These are phyloP conservation scores for Saccharata proteae DNA, from an alignment of 2,329 filamentous ascomycete genomes.

Conservation along the genomic window DNA sequence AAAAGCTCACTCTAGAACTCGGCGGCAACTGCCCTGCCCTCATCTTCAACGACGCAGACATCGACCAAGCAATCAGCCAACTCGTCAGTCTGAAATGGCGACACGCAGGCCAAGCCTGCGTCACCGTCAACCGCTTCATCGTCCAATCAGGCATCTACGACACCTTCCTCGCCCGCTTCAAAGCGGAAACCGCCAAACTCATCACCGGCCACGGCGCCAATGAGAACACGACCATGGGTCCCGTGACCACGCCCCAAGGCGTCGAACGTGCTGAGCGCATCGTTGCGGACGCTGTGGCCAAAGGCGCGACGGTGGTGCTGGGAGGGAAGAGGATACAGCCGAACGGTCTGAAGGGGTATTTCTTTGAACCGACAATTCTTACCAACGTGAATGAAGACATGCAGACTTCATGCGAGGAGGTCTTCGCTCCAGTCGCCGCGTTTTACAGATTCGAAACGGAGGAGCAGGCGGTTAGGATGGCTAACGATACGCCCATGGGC, in stretches of 20 bases:
- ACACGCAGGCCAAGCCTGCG: constrained; percentile 53
- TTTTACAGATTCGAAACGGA: constrained; percentile 55
- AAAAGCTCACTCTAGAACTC: constrained; percentile 53
- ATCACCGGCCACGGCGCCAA: constrained; percentile 50
- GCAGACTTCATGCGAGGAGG: constrained; percentile 46
- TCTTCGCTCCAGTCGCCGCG: constrained; percentile 52
- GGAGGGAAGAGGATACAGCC: constrained; percentile 42
- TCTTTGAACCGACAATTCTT: constrained; percentile 58
- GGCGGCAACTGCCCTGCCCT: constrained; percentile 55
- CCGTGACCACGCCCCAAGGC: constrained; percentile 43
- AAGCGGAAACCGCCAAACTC: constrained; percentile 40
- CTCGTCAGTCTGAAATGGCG: constrained; percentile 41
- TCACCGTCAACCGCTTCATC: constrained; percentile 54
- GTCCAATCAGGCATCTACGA: constrained; percentile 53
- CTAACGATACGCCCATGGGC: constrained; percentile 53
- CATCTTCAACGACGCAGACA: constrained; percentile 52
- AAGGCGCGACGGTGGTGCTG: constrained; percentile 50
- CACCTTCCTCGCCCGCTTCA: constrained; percentile 41
- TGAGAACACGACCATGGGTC: constrained; percentile 47
- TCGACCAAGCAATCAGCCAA: constrained; percentile 40
- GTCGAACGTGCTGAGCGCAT: constrained; percentile 47
- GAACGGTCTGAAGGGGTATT: constrained; percentile 41
- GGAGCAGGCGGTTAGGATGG: constrained; percentile 47
- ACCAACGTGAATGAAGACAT: constrained; percentile 47
- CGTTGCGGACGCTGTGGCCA: constrained; percentile 50